Base-by-base conservation (phyloP, 306 rosid species). In the Cicer chorassanicum region DNA sequence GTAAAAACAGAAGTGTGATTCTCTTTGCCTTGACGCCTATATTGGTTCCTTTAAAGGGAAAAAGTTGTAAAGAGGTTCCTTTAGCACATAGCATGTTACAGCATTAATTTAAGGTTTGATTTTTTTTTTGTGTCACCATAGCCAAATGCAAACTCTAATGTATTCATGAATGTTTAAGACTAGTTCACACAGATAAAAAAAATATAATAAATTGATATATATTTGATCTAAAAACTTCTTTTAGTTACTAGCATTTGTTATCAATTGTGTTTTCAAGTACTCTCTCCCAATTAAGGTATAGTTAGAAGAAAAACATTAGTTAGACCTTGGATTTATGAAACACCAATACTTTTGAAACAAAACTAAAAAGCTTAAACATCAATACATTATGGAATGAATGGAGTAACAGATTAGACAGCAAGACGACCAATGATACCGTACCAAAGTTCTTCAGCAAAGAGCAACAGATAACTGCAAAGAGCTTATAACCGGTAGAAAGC, bases 401-500 rank as follows among this genome's bases (percentile, higher is more conserved):
- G 36, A 29, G 5, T 29, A 29, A 29, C 3, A 29, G 5, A 29
- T 29, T 29, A 29, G 36, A 29, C 36, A 29, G 5, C 36, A 29
- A 29, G 36, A 29, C 3, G 36, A 4, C 5, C 36, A 29, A 29
- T 29, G 36, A 29, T 29, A 29, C 36, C 36, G 3, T 29, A 5
- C 36, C 36, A 29, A 29, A 29, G 36, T 29, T 29, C 36, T 24
- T 24, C 34, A n/a, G 4, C 46, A 82, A 44, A 74, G 82, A 70
- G 80, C 84, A 68, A 80, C 84, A 10, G 89, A 86, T 45, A 76
- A 76, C 71, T 81, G 76, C 75, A 81, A 65, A 0, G 92, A 89
- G 72, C 79, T 89, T 29, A 51, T 89, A 24, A 84, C 86, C 1
- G 90, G 87, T 21, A 61, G 73, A 68, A 79, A 49, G 42, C 90